Evolutionary conservation across 148 eudicot species (phyloP).

Genomic region (Vaccinium macrocarpon): DNA sequence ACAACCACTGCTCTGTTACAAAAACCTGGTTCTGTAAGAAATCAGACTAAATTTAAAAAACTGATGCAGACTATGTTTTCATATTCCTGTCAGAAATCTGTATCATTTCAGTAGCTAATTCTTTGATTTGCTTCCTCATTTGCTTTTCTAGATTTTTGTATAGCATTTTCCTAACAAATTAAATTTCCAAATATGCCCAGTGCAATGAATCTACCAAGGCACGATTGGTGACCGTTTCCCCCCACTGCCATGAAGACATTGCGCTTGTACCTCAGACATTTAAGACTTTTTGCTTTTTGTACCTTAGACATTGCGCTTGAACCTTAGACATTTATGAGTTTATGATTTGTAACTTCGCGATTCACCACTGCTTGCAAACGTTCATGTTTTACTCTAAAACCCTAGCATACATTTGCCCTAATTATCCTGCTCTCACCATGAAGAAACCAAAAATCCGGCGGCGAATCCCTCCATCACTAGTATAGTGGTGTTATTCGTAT

Average conservation of each 20-base stretch:
- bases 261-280: not conserved
- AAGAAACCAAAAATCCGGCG: no score
- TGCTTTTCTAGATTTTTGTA: not conserved
- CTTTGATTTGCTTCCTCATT: not conserved
- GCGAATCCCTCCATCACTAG: no score
- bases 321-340: no score
- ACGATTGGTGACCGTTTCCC: not conserved
- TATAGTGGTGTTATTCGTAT: no score
- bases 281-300: not conserved
- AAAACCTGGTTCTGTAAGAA: constrained; percentile 46
- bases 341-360: no score
- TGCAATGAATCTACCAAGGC: not conserved
- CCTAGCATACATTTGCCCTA: not conserved
- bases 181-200: not conserved
- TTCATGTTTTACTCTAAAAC: not conserved
- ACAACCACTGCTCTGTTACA: constrained; percentile 89
- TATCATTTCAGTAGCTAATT: not conserved
- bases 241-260: not conserved
- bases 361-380: no score
- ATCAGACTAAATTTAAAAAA: constrained; percentile 17
- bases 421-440: not conserved
- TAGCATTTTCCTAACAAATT: not conserved
- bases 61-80: not conserved
- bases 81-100: not conserved
- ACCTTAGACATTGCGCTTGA: no score